Evolutionary conservation across 257 asterid species (phyloP).

Genomic region (Solanum corneliomulleri): DNA sequence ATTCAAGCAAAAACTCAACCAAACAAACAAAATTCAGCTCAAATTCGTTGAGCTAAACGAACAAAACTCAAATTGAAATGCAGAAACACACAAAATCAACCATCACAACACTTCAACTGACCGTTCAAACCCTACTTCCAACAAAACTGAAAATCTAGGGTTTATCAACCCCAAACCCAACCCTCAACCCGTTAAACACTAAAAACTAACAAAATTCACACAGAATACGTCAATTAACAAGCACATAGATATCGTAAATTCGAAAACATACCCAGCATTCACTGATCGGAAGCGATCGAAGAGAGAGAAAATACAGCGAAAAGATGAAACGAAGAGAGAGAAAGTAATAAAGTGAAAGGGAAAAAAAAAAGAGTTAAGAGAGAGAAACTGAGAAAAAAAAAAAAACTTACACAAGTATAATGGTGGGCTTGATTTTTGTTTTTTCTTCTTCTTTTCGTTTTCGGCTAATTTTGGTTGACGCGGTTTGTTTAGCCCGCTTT

Average conservation of each 20-base stretch:
- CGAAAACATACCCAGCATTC: slow-evolving; percentile 30
- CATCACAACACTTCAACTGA: slow-evolving; percentile 8
- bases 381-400: not conserved
- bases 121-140: slow-evolving; percentile 30
- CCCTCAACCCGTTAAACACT: not conserved
- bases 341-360: slow-evolving; percentile 8
- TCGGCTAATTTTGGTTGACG: not conserved
- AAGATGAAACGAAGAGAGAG: slow-evolving; percentile 5
- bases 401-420: not conserved
- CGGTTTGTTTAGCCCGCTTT: not conserved
- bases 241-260: not conserved
- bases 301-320: slow-evolving; percentile 15
- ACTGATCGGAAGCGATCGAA: slow-evolving; percentile 33
- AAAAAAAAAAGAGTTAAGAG: not conserved
- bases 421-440: not conserved
- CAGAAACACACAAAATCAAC: not conserved
- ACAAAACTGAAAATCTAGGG: slow-evolving; percentile 33
- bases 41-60: not conserved
- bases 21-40: not conserved
- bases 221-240: not conserved
- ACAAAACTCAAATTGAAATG: slow-evolving; percentile 1
- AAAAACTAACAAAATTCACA: slow-evolving; percentile 9
- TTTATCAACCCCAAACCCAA: slow-evolving; percentile 9
- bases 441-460: not conserved
- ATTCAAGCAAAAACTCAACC: not conserved